Conservation (phyloP, 495 filamentous ascomycete genomes). For the Hyphodiscus hymeniophilus region DNA sequence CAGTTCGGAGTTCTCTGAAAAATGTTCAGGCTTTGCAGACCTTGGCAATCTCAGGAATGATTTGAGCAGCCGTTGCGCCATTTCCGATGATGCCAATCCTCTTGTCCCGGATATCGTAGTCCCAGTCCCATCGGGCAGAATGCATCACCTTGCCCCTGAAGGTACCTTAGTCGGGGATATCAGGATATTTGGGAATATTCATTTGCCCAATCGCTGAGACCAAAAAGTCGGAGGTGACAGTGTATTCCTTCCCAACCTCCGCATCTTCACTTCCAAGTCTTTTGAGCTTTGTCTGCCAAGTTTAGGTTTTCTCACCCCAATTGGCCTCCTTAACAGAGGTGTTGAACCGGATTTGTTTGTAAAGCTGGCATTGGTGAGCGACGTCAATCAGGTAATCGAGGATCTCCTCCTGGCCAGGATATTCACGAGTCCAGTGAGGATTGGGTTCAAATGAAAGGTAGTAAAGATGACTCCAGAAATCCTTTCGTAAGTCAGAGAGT, state of each 20-base stretch:
- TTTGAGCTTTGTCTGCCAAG: conserved; percentile 29
- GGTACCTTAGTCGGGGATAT: conserved; percentile 45
- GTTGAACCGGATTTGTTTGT: conserved; percentile 51
- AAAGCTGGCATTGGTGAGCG: conserved; percentile 48
- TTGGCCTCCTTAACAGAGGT: conserved; percentile 46
- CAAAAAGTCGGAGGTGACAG: conserved; percentile 49
- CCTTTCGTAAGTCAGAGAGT: neutral
- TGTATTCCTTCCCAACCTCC: conserved; percentile 42
- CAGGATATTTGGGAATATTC: conserved; percentile 48
- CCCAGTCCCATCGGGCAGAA: conserved; percentile 41
- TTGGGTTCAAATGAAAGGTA: conserved; percentile 56
- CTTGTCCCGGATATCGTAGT: conserved; percentile 41
- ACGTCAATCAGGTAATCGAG: conserved; percentile 50
- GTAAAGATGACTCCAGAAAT: conserved; percentile 35
- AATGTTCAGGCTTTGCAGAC: conserved; percentile 45
- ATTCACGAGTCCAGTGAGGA: conserved; percentile 45
- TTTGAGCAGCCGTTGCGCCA: conserved; percentile 65
- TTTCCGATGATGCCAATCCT: conserved; percentile 43
- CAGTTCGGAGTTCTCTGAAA: conserved; percentile 65
- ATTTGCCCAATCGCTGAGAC: conserved; percentile 59
- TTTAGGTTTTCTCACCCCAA: conserved; percentile 46
- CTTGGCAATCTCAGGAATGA: conserved; percentile 55
- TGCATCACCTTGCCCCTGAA: conserved; percentile 53
- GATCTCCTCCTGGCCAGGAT: conserved; percentile 49
- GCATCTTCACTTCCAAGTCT: conserved; percentile 27